phyloP scores from a whole-genome alignment of 2,329 filamentous ascomycete species.

The Pyrenophora teres region DNA sequence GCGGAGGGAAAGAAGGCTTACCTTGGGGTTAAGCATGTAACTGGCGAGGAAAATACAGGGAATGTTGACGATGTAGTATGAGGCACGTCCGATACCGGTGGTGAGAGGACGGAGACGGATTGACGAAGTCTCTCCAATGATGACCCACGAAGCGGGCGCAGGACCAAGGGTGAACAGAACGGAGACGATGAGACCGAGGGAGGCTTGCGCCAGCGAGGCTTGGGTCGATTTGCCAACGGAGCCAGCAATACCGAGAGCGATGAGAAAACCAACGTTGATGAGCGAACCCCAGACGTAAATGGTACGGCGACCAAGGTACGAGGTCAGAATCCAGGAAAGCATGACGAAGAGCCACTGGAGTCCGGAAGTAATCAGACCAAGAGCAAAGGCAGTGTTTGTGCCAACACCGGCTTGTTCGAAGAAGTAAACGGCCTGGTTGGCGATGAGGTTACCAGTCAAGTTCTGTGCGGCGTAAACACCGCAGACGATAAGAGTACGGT shows the following conservation, averaged over 20 bases:
- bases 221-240: constrained; percentile 53
- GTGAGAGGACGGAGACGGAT: constrained; percentile 68
- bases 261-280: constrained; percentile 59
- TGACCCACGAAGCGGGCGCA: constrained; percentile 68
- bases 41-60: constrained; percentile 67
- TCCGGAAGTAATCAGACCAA: constrained; percentile 68
- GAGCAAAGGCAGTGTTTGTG: constrained; percentile 61
- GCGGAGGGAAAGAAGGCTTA: constrained; percentile 50
- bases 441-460: constrained; percentile 66
- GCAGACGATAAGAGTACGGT: constrained; percentile 61
- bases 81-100: constrained; percentile 66
- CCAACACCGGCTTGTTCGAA: constrained; percentile 66
- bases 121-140: constrained; percentile 69
- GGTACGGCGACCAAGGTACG: constrained; percentile 65
- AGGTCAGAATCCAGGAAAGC: constrained; percentile 69
- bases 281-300: constrained; percentile 67
- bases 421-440: constrained; percentile 67
- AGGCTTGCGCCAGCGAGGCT: constrained; percentile 62
- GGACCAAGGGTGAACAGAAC: constrained; percentile 67
- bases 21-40: constrained; percentile 63
- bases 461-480: constrained; percentile 65
- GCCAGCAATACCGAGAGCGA: constrained; percentile 64
- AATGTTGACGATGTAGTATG: constrained; percentile 68
- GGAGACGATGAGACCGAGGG: constrained; percentile 67
- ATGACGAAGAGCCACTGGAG: constrained; percentile 67